phyloP scores from a whole-genome alignment of 2,329 filamentous ascomycete genomes.

The Ophiobolus disseminans region DNA sequence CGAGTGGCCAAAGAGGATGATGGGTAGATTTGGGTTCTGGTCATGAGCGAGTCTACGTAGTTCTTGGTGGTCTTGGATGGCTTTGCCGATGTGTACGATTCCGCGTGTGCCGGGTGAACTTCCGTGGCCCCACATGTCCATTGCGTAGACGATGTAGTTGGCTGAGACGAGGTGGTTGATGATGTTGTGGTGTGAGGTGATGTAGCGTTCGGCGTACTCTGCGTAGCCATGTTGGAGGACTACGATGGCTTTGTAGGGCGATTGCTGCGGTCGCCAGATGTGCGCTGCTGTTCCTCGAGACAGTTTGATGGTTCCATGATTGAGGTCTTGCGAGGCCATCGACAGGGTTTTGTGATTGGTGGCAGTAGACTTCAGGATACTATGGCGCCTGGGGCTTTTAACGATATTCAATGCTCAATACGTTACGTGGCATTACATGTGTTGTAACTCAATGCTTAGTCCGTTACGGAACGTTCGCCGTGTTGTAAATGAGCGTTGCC shows the following conservation, averaged over 20 bases:
- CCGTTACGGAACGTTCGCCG: too few relatives aligned
- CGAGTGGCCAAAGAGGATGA: neutral
- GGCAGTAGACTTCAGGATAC: too few relatives aligned
- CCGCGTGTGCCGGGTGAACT: constrained; percentile 5
- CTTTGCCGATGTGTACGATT: constrained; percentile 3
- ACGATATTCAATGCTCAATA: too few relatives aligned
- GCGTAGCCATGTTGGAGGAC: constrained; percentile 14
- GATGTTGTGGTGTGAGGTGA: constrained; percentile 6
- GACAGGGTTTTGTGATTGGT: too few relatives aligned
- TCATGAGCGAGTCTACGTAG: neutral
- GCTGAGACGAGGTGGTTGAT: constrained; percentile 6
- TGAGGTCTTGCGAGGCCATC: too few relatives aligned
- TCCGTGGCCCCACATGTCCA: constrained; percentile 10
- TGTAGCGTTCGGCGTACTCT: constrained; percentile 10
- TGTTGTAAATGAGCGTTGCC: too few relatives aligned
- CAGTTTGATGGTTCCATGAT: neutral
- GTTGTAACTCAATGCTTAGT: too few relatives aligned
- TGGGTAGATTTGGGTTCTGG: neutral
- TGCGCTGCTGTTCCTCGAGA: neutral
- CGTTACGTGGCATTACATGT: too few relatives aligned
- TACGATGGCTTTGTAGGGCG: neutral
- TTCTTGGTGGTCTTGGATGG: constrained; percentile 2
- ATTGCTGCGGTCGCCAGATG: neutral
- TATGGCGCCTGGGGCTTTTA: too few relatives aligned
- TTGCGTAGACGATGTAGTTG: constrained; percentile 3